Evolutionary conservation across 495 filamentous ascomycete genomes (phyloP), one percentile per base, ranked within the genome.

Genomic region (Xylona heveae): DNA sequence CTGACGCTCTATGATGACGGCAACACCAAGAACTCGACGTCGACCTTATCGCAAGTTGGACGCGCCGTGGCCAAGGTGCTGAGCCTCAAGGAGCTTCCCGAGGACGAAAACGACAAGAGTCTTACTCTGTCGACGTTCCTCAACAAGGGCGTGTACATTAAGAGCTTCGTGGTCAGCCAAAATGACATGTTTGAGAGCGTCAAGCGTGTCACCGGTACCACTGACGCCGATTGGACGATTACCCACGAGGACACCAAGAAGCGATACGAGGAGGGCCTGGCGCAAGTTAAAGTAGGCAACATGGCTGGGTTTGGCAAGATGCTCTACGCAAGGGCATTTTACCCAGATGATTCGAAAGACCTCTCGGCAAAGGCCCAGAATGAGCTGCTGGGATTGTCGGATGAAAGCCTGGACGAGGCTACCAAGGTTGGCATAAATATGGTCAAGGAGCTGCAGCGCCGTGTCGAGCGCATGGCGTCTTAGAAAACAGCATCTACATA

Each of bases 351-450:
- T 0, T 39, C 35, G 13, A 58, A 59, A 0, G 45, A 66, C 28
- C 58, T 45, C 34, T 50, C 55, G 28, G 34, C 36, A 24, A 38
- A 36, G 2, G 54, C 55, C 0, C 30, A 47, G 6, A 76, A 76
- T 38, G 49, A 45, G 4, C 22, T 54, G 25, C 46, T 77, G 18
- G 66, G 58, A 0, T 41, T 76, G 34, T 55, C 62, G n/a, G 46
- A 53, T 40, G 71, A 76, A 49, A 57, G 69, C 38, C 34, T 76
- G 36, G 69, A 73, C 44, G 64, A 64, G 39, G 43, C 42, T 5
- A 71, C 64, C 0, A 53, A 46, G 45, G 30, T 30, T 8, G 57
- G n/a, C n/a, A n/a, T n/a, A n/a, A n/a, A n/a, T n/a, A n/a, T n/a
- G n/a, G n/a, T n/a, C n/a, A n/a, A n/a, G n/a, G n/a, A n/a, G n/a